Evolutionary conservation across 2,329 filamentous ascomycete genomes (phyloP).

Genomic region (Chrysoporthe deuterocubensis): DNA sequence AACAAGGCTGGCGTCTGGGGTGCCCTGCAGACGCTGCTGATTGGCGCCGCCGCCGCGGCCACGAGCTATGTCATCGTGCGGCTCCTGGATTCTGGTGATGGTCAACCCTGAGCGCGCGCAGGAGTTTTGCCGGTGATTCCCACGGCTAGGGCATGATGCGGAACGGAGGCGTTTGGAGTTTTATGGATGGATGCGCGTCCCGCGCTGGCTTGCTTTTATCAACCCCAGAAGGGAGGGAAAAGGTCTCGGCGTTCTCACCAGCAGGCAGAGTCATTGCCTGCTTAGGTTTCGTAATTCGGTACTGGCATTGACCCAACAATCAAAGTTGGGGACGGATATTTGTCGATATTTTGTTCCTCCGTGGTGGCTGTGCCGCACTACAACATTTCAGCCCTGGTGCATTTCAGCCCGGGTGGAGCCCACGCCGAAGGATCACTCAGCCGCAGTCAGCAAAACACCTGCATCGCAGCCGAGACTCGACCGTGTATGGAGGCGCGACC

Average conservation of each 20-base stretch:
- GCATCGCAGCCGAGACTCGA: not conserved
- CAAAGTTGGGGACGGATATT: too few relatives aligned
- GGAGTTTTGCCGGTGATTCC: not conserved
- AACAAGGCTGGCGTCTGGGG: slow-evolving; percentile 60
- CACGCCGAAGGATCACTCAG: not conserved
- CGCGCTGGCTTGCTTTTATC: not conserved
- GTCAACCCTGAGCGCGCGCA: slow-evolving; percentile 10
- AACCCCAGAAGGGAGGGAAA: not conserved
- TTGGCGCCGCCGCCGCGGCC: slow-evolving; percentile 68
- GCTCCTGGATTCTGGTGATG: slow-evolving; percentile 49
- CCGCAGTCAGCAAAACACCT: not conserved
- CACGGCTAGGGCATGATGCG: not conserved
- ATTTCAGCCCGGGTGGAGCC: not conserved
- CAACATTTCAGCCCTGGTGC: not conserved
- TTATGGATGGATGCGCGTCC: not conserved
- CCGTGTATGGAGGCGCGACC: not conserved
- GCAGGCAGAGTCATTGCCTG: too few relatives aligned
- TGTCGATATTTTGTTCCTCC: too few relatives aligned
- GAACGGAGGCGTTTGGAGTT: not conserved
- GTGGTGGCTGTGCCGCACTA: not conserved
- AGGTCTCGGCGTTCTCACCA: not conserved
- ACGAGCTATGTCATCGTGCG: slow-evolving; percentile 68
- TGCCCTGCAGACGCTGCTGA: slow-evolving; percentile 65
- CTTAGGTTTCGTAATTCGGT: too few relatives aligned
- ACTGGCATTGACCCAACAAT: too few relatives aligned